Evolutionary conservation across 169 alveolate species (phyloP).

Genomic region (Eimeria falciformis): DNA sequence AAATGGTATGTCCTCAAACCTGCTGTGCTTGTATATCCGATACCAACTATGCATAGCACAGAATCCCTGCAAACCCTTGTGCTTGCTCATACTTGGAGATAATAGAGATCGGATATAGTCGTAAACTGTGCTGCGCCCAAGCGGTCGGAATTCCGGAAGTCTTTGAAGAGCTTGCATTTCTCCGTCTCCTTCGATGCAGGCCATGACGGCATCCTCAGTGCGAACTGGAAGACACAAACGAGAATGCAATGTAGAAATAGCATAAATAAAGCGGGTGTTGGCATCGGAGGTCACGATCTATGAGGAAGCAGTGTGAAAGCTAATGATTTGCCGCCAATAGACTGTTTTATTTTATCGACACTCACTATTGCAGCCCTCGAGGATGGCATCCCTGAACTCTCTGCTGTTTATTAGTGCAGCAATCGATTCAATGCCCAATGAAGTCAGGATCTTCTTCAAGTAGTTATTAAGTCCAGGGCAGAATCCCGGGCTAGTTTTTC

Average conservation of each 20-base stretch:
- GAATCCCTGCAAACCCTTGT: no score
- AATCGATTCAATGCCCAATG: background rate
- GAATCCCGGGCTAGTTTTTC: background rate
- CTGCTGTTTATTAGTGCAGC: conserved; percentile 24
- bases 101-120: conserved; percentile 52
- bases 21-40: no score
- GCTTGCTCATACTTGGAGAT: conserved; percentile 10
- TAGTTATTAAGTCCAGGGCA: conserved; percentile 30
- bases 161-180: conserved; percentile 57
- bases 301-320: no score
- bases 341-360: background rate
- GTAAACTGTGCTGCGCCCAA: conserved; percentile 33
- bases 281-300: no score
- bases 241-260: background rate
- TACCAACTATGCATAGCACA: no score
- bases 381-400: conserved; percentile 54
- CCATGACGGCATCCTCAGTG: conserved; percentile 42
- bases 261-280: no score
- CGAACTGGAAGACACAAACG: conserved; percentile 1
- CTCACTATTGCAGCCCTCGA: conserved; percentile 66
- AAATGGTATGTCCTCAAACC: no score
- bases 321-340: no score
- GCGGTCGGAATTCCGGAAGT: conserved; percentile 7
- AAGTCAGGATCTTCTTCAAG: conserved; percentile 11
- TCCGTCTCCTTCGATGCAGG: conserved; percentile 59